phyloP scores from a whole-genome alignment of 2,329 filamentous ascomycete genomes.

The Alternaria alternata region DNA sequence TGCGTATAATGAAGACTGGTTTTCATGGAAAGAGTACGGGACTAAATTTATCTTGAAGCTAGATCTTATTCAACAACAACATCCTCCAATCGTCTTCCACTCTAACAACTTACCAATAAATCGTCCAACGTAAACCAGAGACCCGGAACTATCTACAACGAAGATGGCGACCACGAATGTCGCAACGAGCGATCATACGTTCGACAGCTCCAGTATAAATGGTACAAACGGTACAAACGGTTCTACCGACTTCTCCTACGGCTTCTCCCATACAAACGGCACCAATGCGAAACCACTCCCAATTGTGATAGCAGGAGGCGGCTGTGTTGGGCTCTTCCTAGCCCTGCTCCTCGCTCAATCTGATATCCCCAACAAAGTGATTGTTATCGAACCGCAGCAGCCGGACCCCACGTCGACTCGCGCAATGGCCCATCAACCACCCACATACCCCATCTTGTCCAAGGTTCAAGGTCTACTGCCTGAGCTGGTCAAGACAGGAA shows the following conservation, averaged over 20 bases:
- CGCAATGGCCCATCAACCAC: conserved; percentile 55
- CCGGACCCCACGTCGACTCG: conserved; percentile 46
- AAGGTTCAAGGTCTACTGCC: conserved; percentile 47
- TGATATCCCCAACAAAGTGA: conserved; percentile 42
- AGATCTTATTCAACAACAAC: background rate
- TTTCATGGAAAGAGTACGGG: background rate
- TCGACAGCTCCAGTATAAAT: background rate
- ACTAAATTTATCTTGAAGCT: background rate
- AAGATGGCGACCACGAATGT: conserved; percentile 9
- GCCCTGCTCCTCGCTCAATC: conserved; percentile 50
- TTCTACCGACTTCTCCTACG: background rate
- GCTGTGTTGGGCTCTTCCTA: conserved; percentile 53
- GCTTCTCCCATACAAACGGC: background rate
- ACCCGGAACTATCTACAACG: background rate
- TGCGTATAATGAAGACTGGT: background rate
- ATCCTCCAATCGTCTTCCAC: background rate
- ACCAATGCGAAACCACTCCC: conserved; percentile 21
- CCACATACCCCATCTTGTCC: conserved; percentile 51
- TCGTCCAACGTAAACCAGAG: background rate
- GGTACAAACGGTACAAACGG: background rate
- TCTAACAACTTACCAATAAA: background rate
- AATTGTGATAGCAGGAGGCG: conserved; percentile 52
- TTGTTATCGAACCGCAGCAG: conserved; percentile 42
- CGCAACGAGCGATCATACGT: background rate
- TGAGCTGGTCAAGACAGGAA: conserved; percentile 41